These are phyloP conservation scores for Pistacia integerrima DNA, from an alignment of 345 rosid genomes.

Conservation along the genomic window DNA sequence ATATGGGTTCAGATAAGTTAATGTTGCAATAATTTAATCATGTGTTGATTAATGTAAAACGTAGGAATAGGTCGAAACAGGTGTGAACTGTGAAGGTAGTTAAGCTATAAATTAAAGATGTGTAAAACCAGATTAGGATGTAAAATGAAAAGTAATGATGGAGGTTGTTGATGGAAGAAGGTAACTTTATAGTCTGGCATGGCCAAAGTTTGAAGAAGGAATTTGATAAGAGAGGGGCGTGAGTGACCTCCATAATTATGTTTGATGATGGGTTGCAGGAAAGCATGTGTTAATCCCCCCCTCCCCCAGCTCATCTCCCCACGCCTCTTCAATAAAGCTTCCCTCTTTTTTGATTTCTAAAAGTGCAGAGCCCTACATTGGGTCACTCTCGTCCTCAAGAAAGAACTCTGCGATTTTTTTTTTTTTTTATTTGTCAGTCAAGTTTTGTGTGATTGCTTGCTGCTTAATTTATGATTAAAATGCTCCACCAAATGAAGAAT, in stretches of 20 bases:
- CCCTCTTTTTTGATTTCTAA: neutral
- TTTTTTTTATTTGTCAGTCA: too few species aligned
- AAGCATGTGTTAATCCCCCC: neutral
- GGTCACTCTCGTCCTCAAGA: neutral
- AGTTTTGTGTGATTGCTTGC: too few species aligned
- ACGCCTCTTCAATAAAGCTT: constrained; percentile 22
- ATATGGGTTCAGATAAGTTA: too few species aligned
- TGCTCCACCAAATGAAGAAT: neutral
- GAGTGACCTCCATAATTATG: constrained; percentile 33
- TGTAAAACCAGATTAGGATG: too few species aligned
- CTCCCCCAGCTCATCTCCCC: constrained; percentile 17
- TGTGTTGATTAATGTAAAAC: too few species aligned
- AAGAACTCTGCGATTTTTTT: neutral
- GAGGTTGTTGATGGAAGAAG: too few species aligned
- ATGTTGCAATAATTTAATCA: too few species aligned
- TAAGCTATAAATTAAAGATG: too few species aligned
- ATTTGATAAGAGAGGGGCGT: neutral
- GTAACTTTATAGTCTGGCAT: constrained; percentile 35
- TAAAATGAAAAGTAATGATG: too few species aligned
- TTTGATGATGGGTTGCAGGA: constrained; percentile 30
- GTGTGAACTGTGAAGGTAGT: too few species aligned
- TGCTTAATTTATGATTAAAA: constrained; percentile 2
- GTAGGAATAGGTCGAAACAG: too few species aligned
- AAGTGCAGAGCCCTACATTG: neutral
- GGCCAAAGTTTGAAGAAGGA: constrained; percentile 16